phyloP scores from a whole-genome alignment of 192 early-diverging fungal species.

The Funneliformis geosporum region DNA sequence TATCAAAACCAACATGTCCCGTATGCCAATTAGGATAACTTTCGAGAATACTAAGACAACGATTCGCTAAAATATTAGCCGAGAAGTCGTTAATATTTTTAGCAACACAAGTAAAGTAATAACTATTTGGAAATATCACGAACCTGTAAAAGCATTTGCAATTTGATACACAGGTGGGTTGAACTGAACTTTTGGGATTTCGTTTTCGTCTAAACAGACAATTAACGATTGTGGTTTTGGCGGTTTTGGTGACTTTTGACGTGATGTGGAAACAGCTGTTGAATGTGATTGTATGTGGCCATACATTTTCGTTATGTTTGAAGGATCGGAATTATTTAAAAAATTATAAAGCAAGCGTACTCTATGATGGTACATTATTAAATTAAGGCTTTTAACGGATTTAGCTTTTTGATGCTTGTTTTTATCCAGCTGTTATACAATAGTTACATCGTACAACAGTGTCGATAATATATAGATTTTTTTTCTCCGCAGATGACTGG shows the following conservation, averaged over 20 bases:
- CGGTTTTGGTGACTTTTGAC: too few relatives aligned
- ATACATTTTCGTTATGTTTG: not conserved
- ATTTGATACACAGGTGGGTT: slow-evolving; percentile 19
- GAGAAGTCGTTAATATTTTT: not conserved
- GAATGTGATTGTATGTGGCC: not conserved
- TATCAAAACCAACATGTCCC: slow-evolving; percentile 46
- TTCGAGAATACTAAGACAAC: slow-evolving; percentile 17
- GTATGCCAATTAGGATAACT: not conserved
- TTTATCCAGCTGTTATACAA: too few relatives aligned
- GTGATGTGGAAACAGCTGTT: not conserved
- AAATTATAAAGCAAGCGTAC: not conserved
- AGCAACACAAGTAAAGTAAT: not conserved
- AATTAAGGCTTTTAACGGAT: too few relatives aligned
- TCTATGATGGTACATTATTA: too few relatives aligned
- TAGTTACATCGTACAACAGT: not conserved
- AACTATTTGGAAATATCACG: not conserved
- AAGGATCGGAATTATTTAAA: not conserved
- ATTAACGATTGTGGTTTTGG: too few relatives aligned
- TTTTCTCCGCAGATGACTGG: too few relatives aligned
- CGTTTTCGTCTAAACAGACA: not conserved
- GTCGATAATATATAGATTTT: too few relatives aligned
- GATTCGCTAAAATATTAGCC: not conserved
- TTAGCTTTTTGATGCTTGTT: not conserved
- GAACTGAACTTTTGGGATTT: not conserved
- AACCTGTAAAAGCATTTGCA: not conserved